These are phyloP conservation scores for Dipodascus albidus DNA, from an alignment of 805 yeast species.

Conservation along the genomic window DNA sequence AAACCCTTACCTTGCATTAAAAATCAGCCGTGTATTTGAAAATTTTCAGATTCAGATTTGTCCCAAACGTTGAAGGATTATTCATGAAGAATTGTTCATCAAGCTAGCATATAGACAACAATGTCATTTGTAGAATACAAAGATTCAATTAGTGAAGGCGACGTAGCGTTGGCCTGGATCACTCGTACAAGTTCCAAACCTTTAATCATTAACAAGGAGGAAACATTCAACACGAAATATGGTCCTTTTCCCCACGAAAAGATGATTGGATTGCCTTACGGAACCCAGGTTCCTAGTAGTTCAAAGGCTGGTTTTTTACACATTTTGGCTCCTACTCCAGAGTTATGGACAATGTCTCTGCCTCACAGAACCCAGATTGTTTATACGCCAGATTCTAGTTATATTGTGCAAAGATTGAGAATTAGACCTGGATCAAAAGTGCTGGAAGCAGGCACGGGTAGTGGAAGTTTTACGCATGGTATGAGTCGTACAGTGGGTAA, in stretches of 20 bases:
- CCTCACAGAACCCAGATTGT: constrained; percentile 98
- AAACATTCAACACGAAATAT: constrained; percentile 64
- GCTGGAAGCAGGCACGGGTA: constrained; percentile 96
- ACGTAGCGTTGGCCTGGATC: constrained; percentile 75
- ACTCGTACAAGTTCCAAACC: constrained; percentile 76
- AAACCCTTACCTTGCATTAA: too few species aligned
- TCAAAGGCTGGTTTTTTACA: constrained; percentile 75
- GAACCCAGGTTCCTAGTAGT: constrained; percentile 65
- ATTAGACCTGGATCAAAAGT: constrained; percentile 67
- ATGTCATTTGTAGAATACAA: constrained; percentile 51
- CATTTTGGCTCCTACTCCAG: constrained; percentile 84
- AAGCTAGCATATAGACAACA: too few species aligned
- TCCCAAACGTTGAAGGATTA: too few species aligned
- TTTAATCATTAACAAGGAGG: constrained; percentile 46
- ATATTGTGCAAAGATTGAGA: constrained; percentile 71
- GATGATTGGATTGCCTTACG: constrained; percentile 75
- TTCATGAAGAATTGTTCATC: too few species aligned
- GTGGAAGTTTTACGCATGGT: constrained; percentile 91
- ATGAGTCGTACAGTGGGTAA: constrained; percentile 65
- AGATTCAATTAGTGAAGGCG: constrained; percentile 70
- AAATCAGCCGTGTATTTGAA: too few species aligned
- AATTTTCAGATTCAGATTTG: too few species aligned
- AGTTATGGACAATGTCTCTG: constrained; percentile 87
- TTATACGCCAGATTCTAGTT: constrained; percentile 89
- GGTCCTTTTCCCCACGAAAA: constrained; percentile 79